Percentiles rank a stretch among this genome's conserved stretches.
Evolutionary conservation across 2,329 filamentous ascomycete genomes (phyloP).

Genomic region (Bipolaris cookei): DNA sequence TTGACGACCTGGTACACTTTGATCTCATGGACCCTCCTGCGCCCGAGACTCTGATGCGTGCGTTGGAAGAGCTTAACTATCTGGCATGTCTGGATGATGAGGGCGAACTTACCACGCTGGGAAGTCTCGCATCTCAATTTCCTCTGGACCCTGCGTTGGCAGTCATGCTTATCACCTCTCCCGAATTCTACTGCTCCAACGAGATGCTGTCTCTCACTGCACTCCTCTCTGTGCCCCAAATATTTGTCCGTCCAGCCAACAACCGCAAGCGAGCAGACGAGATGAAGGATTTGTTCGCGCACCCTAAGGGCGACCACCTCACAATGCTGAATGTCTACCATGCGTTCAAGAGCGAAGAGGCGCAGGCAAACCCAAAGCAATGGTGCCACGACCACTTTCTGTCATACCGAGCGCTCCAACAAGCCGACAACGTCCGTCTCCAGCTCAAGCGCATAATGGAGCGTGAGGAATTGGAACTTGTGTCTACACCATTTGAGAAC

Average conservation of each 20-base stretch:
- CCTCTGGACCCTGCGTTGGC: constrained; percentile 92
- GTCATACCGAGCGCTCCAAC: constrained; percentile 83
- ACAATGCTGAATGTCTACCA: constrained; percentile 98
- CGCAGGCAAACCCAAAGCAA: constrained; percentile 76
- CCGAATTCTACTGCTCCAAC: constrained; percentile 98
- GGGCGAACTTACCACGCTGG: constrained; percentile 85
- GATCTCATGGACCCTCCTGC: constrained; percentile 98
- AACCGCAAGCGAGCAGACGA: constrained; percentile 92
- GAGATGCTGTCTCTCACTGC: constrained; percentile 96
- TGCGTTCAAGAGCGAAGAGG: constrained; percentile 81
- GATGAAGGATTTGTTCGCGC: constrained; percentile 94
- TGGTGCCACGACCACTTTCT: constrained; percentile 99
- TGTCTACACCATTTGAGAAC: constrained; percentile 89
- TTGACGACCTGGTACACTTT: constrained; percentile 96
- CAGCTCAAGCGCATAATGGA: constrained; percentile 98
- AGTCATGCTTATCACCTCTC: constrained; percentile 96
- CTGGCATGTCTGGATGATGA: constrained; percentile 96
- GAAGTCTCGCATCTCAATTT: constrained; percentile 89
- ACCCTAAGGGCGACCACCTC: constrained; percentile 91
- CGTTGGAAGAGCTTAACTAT: constrained; percentile 96
- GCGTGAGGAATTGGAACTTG: constrained; percentile 80
- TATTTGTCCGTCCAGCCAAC: constrained; percentile 86
- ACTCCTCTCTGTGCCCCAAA: constrained; percentile 89
- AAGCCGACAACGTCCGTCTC: constrained; percentile 89
- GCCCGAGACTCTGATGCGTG: constrained; percentile 97